Evolutionary conservation across 2,329 filamentous ascomycete species (phyloP).

Genomic region (Mycosphaerella sp.): DNA sequence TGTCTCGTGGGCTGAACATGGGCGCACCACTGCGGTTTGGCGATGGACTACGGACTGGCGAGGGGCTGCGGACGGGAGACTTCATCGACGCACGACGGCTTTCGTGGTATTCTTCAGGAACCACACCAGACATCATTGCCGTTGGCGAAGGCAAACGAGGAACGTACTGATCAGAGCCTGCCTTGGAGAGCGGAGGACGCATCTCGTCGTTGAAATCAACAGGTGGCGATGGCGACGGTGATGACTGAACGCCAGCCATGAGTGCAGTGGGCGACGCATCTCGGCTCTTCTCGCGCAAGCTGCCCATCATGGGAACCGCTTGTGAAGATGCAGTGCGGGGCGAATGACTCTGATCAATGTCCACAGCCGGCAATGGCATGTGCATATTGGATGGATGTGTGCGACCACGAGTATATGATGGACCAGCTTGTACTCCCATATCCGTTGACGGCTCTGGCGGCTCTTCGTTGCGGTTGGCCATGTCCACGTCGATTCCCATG

Average conservation of each 20-base stretch:
- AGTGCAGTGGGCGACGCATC: slow-evolving; percentile 4
- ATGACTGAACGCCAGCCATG: slow-evolving; percentile 5
- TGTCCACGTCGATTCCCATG: slow-evolving; percentile 4
- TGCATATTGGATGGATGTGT: slow-evolving; percentile 2
- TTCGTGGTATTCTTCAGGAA: slow-evolving; percentile 7
- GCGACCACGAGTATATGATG: not conserved
- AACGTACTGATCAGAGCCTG: slow-evolving; percentile 8
- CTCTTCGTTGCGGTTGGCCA: slow-evolving; percentile 1
- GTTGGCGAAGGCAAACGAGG: slow-evolving; percentile 10
- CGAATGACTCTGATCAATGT: slow-evolving; percentile 6
- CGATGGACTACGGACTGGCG: slow-evolving; percentile 3
- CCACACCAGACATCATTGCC: slow-evolving; percentile 13
- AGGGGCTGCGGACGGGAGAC: slow-evolving; percentile 6
- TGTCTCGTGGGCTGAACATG: slow-evolving; percentile 4
- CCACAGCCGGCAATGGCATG: slow-evolving; percentile 9
- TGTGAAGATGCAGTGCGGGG: slow-evolving; percentile 15
- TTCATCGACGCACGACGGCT: slow-evolving; percentile 4
- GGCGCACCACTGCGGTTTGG: not conserved
- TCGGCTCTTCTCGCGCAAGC: not conserved
- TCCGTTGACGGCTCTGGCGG: slow-evolving; percentile 4
- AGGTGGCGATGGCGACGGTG: not conserved
- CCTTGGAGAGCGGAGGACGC: slow-evolving; percentile 5
- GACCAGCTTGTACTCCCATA: slow-evolving; percentile 4
- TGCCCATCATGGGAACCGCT: slow-evolving; percentile 8
- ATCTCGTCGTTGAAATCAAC: slow-evolving; percentile 1